phyloP scores from a whole-genome alignment of 345 rosid species.

The Rhizophora apiculata region DNA sequence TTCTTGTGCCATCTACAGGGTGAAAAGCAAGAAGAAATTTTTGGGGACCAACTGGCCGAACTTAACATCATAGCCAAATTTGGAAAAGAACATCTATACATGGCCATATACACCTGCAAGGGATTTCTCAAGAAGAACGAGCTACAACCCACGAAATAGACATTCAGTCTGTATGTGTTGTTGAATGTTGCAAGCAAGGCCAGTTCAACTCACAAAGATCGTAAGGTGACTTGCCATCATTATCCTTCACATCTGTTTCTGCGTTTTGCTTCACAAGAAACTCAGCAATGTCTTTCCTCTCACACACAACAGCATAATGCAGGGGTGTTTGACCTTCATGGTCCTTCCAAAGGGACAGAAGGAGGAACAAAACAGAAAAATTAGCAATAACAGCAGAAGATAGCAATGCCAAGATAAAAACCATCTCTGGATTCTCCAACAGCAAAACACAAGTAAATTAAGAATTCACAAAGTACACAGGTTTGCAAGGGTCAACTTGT shows the following conservation, averaged over 20 bases:
- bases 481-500: too few relatives aligned
- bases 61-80: background rate
- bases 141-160: background rate
- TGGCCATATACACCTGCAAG: constrained; percentile 39
- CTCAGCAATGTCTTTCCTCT: constrained; percentile 71
- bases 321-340: constrained; percentile 89
- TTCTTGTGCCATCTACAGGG: too few relatives aligned
- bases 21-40: background rate
- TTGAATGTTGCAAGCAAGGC: constrained; percentile 54
- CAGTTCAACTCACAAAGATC: constrained; percentile 66
- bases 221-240: constrained; percentile 56
- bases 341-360: constrained; percentile 49
- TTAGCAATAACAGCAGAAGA: constrained; percentile 4
- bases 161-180: constrained; percentile 13
- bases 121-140: constrained; percentile 20
- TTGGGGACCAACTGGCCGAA: background rate
- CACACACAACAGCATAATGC: constrained; percentile 92
- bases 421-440: background rate
- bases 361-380: background rate
- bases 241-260: constrained; percentile 52
- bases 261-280: constrained; percentile 81
- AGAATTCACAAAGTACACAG: too few relatives aligned
- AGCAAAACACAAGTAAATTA: background rate
- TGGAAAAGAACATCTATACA: constrained; percentile 13
- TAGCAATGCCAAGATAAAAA: background rate